A percentile compares a stretch with the other conserved stretches of the same genome.
Evolutionary conservation across 345 rosid species (phyloP).

Genomic region (Trapa incisa): DNA sequence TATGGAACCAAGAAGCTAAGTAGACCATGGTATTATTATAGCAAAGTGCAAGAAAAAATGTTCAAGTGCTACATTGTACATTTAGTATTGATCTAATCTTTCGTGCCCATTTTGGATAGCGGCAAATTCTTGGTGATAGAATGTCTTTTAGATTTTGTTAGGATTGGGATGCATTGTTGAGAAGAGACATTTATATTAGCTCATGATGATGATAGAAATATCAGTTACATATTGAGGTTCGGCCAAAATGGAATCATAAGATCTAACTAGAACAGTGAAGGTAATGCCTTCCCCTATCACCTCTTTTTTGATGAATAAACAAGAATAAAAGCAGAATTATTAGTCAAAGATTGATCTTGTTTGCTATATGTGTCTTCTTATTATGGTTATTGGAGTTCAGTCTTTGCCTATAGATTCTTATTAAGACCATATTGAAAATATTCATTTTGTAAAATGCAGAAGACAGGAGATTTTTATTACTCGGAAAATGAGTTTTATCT

Average conservation of each 20-base stretch:
- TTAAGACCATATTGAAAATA: not conserved
- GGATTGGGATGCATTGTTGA: not conserved
- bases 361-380: not conserved
- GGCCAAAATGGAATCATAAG: constrained; percentile 96
- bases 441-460: constrained; percentile 13
- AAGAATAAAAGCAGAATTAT: too few species aligned
- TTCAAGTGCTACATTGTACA: not conserved
- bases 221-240: constrained; percentile 79
- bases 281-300: constrained; percentile 20
- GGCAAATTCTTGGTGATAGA: not conserved
- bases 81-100: not conserved
- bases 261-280: constrained; percentile 93
- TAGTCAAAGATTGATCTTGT: not conserved
- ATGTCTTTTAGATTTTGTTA: not conserved
- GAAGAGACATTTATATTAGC: not conserved
- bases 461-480: too few species aligned
- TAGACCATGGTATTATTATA: not conserved
- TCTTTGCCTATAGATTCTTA: not conserved
- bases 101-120: too few species aligned
- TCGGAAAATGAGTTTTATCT: too few species aligned
- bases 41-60: not conserved
- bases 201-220: constrained; percentile 42
- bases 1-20: not conserved
- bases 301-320: not conserved
- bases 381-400: not conserved